Conservation (phyloP, 2,329 filamentous ascomycete genomes). For the Exophiala viscosa region DNA sequence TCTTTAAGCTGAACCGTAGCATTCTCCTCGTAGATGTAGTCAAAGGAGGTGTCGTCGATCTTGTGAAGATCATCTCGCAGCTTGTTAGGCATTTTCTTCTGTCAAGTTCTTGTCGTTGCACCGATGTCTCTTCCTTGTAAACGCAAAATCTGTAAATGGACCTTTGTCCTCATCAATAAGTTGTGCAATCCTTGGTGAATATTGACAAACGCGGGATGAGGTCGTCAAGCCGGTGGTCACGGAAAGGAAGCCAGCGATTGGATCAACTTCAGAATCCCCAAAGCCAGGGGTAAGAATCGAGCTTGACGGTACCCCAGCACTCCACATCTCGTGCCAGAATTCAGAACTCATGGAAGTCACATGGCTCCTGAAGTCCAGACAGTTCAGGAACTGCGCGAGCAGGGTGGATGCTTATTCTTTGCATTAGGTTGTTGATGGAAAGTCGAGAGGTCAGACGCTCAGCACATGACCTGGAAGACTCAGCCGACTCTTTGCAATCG, state of each 20-base stretch:
- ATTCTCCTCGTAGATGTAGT: conserved; percentile 52
- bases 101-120: conserved; percentile 1
- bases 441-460: too few relatives aligned
- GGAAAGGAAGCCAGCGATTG: neutral
- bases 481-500: too few relatives aligned
- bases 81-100: conserved; percentile 31
- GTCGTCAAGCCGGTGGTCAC: neutral
- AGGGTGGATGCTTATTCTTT: too few relatives aligned
- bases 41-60: conserved; percentile 33
- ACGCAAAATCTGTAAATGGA: too few relatives aligned
- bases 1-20: conserved; percentile 44
- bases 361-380: too few relatives aligned
- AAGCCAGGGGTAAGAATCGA: neutral
- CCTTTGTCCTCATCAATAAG: neutral
- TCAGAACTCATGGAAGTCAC: neutral
- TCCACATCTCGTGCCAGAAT: too few relatives aligned
- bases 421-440: too few relatives aligned
- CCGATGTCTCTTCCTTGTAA: neutral
- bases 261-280: neutral
- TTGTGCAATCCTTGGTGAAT: neutral
- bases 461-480: too few relatives aligned
- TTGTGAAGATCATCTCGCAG: conserved; percentile 18
- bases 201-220: neutral
- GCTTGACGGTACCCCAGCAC: too few relatives aligned
- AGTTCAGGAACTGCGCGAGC: too few relatives aligned